phyloP scores from a whole-genome alignment of 2,329 filamentous ascomycete genomes.

The Aspergillus oerlinghausenensis region DNA sequence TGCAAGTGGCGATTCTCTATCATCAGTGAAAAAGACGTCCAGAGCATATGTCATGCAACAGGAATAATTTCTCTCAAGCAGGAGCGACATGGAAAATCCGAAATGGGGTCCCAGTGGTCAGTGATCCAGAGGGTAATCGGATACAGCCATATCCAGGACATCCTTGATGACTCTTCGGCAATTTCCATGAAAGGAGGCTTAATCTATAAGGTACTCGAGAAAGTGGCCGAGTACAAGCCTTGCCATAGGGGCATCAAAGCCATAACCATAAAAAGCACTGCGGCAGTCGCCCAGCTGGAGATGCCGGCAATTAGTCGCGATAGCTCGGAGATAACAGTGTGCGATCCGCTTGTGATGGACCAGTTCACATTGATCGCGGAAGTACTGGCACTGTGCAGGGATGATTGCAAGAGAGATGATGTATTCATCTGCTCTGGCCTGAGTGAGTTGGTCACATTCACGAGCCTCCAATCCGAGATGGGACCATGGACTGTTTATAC shows the following conservation, averaged over 20 bases:
- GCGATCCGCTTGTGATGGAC: background rate
- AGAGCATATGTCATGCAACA: background rate
- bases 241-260: background rate
- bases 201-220: background rate
- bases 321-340: background rate
- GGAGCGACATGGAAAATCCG: background rate
- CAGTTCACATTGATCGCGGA: background rate
- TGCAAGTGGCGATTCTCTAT: background rate
- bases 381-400: background rate
- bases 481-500: background rate
- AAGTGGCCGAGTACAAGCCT: background rate
- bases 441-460: background rate
- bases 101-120: background rate
- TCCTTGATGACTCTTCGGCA: background rate
- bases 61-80: background rate
- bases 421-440: conserved; percentile 1
- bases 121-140: background rate
- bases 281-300: background rate
- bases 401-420: background rate
- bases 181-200: background rate
- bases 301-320: background rate
- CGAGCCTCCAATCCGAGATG: background rate
- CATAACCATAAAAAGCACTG: background rate
- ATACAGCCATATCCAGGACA: background rate
- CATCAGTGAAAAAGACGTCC: background rate